These are phyloP conservation scores for Colletotrichum tropicale DNA, from an alignment of 2,329 filamentous ascomycete species.

Conservation along the genomic window DNA sequence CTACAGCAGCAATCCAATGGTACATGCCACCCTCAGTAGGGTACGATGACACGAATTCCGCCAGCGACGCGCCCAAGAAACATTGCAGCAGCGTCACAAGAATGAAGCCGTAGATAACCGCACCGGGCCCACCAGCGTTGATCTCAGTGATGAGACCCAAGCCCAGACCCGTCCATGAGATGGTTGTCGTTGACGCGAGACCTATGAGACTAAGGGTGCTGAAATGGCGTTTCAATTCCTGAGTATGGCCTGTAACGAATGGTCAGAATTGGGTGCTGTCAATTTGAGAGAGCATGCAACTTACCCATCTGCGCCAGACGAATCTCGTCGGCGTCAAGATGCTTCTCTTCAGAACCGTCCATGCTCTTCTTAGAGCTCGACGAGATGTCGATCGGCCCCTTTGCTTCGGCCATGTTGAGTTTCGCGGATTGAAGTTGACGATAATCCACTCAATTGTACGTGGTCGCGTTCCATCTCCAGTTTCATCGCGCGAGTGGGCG, in stretches of 20 bases:
- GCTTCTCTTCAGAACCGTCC: constrained; percentile 6
- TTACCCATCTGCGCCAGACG: constrained; percentile 49
- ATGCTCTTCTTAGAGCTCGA: constrained; percentile 10
- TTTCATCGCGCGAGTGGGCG: background rate
- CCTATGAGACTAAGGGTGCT: constrained; percentile 51
- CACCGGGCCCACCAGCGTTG: constrained; percentile 50
- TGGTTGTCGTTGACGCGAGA: constrained; percentile 53
- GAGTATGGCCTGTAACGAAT: constrained; percentile 43
- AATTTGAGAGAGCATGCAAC: background rate
- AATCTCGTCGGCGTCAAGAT: constrained; percentile 39
- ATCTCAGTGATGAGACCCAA: constrained; percentile 50
- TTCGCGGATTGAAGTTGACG: background rate
- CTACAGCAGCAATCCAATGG: constrained; percentile 54
- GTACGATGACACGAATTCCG: constrained; percentile 52
- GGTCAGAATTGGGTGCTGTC: background rate
- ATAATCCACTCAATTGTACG: background rate
- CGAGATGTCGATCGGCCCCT: background rate
- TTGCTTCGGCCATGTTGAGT: background rate
- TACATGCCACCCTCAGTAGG: constrained; percentile 56
- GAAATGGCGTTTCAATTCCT: constrained; percentile 53
- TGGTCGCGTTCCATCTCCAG: background rate
- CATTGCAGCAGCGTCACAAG: constrained; percentile 50
- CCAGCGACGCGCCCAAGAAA: constrained; percentile 48
- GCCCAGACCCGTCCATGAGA: constrained; percentile 53
- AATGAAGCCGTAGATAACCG: constrained; percentile 55